Base-by-base conservation (phyloP, 345 rosid genomes). In the Carallia brachiata region DNA sequence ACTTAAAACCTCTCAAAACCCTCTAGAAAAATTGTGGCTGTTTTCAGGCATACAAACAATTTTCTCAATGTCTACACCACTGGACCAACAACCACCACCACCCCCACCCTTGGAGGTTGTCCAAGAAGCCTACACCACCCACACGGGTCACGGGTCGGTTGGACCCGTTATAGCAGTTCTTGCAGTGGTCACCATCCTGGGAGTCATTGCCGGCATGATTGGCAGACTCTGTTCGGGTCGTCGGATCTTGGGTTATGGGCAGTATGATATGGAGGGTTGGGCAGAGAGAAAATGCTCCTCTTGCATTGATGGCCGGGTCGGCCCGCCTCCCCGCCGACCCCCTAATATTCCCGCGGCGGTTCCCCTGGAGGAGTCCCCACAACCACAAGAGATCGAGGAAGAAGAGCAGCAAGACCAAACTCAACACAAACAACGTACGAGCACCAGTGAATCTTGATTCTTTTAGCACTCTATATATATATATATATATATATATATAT, bases 151-250 rank as follows among this genome's bases (percentile, higher is more conserved):
- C 71, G 88, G 88, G 58, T 87, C 91, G 52, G 81, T 87, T 19
- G 91, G 95, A 28, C 77, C 88, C 6, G 83, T 85, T 16, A 85
- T 89, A 61, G 95, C 83, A n/a, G 90, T 87, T 47, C 80, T 89
- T 9, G 88, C 87, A 16, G 86, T 82, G 78, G 78, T 89, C 44
- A 78, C 83, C 16, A 66, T 89, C 32, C 70, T 89, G 5, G 91
- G 95, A 55, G 75, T 89, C 54, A 65, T 87, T 52, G 90, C 90
- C 3, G 88, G 86, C 32, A 77, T 89, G 86, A 78, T 87, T 1
- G 95, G 95, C 0, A 71, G 95, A 70, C 71, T 87, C 10, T 87
- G 91, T 72, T 80, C 89, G 27, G 91, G 95, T 56, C 81, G 82
- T 52, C 73, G 82, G 62, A 59, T 85, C 66, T 63, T 81, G 84